Evolutionary conservation across 306 rosid species (phyloP).

Genomic region (Lupinus albus): DNA sequence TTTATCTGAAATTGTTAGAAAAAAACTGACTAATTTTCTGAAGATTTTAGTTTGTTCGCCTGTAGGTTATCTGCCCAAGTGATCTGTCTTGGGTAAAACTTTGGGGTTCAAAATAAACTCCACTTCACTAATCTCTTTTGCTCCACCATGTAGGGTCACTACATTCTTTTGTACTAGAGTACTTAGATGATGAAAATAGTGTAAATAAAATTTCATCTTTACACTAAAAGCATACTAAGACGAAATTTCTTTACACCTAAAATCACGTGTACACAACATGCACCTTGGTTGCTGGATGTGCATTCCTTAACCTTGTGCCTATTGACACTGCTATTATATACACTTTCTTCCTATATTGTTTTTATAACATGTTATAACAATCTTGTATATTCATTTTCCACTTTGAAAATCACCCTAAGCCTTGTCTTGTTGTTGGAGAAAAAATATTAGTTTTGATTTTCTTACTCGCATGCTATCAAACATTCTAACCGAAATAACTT

Average conservation of each 20-base stretch:
- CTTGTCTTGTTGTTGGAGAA: conserved; percentile 1
- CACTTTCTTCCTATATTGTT: no score
- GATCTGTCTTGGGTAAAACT: conserved; percentile 9
- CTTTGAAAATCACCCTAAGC: not conserved
- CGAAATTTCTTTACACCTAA: not conserved
- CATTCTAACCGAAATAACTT: conserved; percentile 1
- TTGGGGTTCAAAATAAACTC: conserved; percentile 27
- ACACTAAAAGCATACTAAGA: not conserved
- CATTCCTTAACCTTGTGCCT: not conserved
- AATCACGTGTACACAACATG: not conserved
- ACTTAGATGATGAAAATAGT: conserved; percentile 9
- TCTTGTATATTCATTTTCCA: not conserved
- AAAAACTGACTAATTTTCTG: no score
- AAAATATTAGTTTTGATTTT: conserved; percentile 10
- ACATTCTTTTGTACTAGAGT: not conserved
- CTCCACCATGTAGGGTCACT: conserved; percentile 4
- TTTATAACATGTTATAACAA: not conserved
- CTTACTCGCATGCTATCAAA: not conserved
- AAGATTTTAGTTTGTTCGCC: conserved; percentile 20
- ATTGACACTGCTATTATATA: not conserved
- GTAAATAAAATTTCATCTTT: not conserved
- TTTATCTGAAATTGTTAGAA: not conserved
- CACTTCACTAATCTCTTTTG: not conserved
- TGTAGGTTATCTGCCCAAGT: conserved; percentile 13
- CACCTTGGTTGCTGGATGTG: conserved; percentile 10